A percentile compares a stretch with the other conserved stretches of the same genome.
Conservation (phyloP, 352 stramenopile species). For the Pythium oligandrum region DNA sequence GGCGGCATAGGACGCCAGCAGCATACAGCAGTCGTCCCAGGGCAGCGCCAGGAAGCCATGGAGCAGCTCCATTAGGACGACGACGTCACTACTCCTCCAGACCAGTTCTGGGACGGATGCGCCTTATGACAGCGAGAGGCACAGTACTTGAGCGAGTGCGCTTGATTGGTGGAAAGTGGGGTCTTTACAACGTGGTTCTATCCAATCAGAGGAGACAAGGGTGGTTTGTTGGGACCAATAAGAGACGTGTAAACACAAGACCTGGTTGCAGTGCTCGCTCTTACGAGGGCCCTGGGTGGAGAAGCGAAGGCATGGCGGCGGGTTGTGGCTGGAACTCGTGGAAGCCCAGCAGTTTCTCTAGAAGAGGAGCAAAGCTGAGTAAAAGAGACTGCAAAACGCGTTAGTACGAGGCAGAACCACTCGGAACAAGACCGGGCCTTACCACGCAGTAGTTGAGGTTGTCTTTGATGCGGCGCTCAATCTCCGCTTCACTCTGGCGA, state of each 20-base stretch:
- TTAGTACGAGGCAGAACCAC: background rate
- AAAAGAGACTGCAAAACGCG: constrained; percentile 10
- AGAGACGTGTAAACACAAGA: no score
- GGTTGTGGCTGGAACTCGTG: background rate
- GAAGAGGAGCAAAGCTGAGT: constrained; percentile 16
- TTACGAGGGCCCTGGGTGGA: background rate
- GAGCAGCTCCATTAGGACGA: no score
- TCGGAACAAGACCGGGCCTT: background rate
- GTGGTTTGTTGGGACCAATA: no score
- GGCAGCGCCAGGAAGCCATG: constrained; percentile 13
- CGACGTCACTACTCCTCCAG: no score
- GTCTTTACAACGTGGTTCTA: no score
- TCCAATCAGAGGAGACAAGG: no score
- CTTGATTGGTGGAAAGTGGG: no score
- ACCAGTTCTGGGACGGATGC: no score
- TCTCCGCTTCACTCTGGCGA: constrained; percentile 4
- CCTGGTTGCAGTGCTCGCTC: no score
- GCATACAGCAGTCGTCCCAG: constrained; percentile 10
- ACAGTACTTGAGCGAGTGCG: no score
- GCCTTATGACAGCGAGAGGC: no score
- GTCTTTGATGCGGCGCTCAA: constrained; percentile 11
- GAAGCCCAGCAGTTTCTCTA: constrained; percentile 15
- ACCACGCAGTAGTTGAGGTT: constrained; percentile 18
- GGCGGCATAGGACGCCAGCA: constrained; percentile 17
- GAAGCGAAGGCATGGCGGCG: constrained; percentile 7